phyloP scores from a whole-genome alignment of 257 asterid species.

The Pogostemon cablin region DNA sequence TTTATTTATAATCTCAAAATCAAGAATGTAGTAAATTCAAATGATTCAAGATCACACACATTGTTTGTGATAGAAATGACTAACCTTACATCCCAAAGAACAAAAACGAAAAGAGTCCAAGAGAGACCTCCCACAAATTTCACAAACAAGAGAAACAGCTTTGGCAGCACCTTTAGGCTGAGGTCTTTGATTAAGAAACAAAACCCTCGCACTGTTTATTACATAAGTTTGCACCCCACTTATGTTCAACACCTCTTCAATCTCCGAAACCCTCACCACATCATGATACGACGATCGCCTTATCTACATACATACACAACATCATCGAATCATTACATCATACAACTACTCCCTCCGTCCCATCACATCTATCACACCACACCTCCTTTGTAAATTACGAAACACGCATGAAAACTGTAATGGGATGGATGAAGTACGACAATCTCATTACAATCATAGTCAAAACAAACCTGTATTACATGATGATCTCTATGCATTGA shows the following conservation, averaged over 20 bases:
- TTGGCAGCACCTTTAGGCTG: conserved; percentile 68
- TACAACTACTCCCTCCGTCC: not conserved
- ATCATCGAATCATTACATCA: not conserved
- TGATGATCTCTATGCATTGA: conserved; percentile 75
- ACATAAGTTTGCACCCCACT: conserved; percentile 88
- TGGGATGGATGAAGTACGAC: not conserved
- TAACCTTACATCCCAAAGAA: conserved; percentile 94
- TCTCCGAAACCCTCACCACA: conserved; percentile 89
- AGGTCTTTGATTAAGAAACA: conserved; percentile 87
- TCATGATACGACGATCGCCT: conserved; percentile 94
- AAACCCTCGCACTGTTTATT: conserved; percentile 87
- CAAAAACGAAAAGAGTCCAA: conserved; percentile 82
- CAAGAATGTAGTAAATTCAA: too few species aligned
- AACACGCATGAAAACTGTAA: not conserved
- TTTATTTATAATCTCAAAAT: too few species aligned
- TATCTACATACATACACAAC: conserved; percentile 41
- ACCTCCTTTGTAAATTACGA: not conserved
- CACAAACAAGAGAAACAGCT: conserved; percentile 71
- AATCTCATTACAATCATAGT: too few species aligned
- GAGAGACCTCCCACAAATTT: conserved; percentile 77
- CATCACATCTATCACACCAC: too few species aligned
- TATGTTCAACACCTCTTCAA: conserved; percentile 71
- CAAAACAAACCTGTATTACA: conserved; percentile 61
- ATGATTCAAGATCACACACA: too few species aligned
- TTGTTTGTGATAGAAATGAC: conserved; percentile 11